Base-by-base conservation (phyloP, 208 protist species). In the Herpetomonas tarakana region DNA sequence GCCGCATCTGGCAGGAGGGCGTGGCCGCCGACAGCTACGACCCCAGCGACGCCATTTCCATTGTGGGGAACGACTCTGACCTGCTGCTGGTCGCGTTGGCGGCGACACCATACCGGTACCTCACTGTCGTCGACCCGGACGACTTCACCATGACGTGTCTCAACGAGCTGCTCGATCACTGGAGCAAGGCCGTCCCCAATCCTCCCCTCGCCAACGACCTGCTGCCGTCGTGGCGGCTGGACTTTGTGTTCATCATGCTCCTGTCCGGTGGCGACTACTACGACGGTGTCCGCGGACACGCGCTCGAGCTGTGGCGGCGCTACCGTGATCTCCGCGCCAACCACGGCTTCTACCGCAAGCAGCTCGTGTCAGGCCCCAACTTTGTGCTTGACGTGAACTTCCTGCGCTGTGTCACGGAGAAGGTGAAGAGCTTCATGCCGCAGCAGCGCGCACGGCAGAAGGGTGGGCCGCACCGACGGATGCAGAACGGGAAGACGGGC, bases 21-120 rank as follows among this genome's bases (percentile, higher is more conserved):
- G 31, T 65, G 19, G 56, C 29, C 16, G 57, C 44, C 29, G 69
- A 69, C 14, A 63, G 44, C 19, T 91, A 90, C 62, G 58, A 53
- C 7, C 54, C 55, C n/a, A 78, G 89, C 11, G 89, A 96, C 50
- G 49, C 62, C 3, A 59, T 96, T 27, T 66, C 72, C 1, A 52
- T 96, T 27, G 71, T 93, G 14, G 79, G 89, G 21, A 90, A 91
- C 21, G 89, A 96, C 59, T 92, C 86, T 0, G 89, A 96, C 61
- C 62, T 96, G n/a, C 62, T 81, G 21, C 52, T 96, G 27, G 74
- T 91, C 26, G 68, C 75, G 21, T 66, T 96, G 58, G 68, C 76
- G 25, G 80, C 79, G 39, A 81, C 69, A 2, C 84, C 85, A 22
- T 96, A 86, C 56, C 25, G 49, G 3, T 68, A 83, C 45, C 67